Percentiles rank a stretch among this genome's conserved stretches.
Conservation (phyloP, 306 rosid species). For the Medicago ruthenica region DNA sequence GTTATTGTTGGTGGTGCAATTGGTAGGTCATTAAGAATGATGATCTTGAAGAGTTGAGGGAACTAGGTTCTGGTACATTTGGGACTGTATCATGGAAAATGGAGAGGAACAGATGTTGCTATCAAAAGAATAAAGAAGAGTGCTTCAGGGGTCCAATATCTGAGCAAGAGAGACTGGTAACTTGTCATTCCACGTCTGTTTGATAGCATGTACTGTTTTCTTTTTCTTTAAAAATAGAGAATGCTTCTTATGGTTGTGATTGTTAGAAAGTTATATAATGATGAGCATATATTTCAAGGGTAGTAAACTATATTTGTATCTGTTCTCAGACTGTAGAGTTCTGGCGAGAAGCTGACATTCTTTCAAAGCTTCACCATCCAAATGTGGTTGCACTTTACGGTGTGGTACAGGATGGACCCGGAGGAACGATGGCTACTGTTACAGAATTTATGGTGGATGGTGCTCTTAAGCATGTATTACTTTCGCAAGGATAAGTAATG, state of each 20-base stretch:
- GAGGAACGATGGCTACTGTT: constrained; percentile 89
- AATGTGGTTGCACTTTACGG: constrained; percentile 97
- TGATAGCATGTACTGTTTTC: constrained; percentile 10
- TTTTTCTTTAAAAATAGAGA: constrained; percentile 24
- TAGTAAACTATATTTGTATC: constrained; percentile 35
- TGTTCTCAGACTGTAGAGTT: constrained; percentile 74
- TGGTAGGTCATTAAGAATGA: constrained; percentile 78
- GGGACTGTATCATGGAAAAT: constrained; percentile 98
- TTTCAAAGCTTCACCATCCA: constrained; percentile 98
- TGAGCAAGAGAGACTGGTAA: constrained; percentile 94
- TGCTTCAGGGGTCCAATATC: constrained; percentile 89
- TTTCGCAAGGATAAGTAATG: constrained; percentile 88
- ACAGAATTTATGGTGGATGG: constrained; percentile 95
- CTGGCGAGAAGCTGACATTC: constrained; percentile 98
- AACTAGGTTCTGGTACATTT: constrained; percentile 91
- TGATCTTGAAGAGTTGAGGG: constrained; percentile 91
- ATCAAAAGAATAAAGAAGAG: constrained; percentile 94
- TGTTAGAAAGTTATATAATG: constrained; percentile 18
- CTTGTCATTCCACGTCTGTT: constrained; percentile 30
- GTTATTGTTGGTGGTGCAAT: constrained; percentile 50
- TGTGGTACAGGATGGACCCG: constrained; percentile 96
- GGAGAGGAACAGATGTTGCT: constrained; percentile 97
- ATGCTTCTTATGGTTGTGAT: constrained; percentile 1
- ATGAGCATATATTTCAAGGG: constrained; percentile 23
- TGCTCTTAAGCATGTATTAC: constrained; percentile 84